phyloP scores from a whole-genome alignment of 768 basidiomycete species.

The Calocybe indica region DNA sequence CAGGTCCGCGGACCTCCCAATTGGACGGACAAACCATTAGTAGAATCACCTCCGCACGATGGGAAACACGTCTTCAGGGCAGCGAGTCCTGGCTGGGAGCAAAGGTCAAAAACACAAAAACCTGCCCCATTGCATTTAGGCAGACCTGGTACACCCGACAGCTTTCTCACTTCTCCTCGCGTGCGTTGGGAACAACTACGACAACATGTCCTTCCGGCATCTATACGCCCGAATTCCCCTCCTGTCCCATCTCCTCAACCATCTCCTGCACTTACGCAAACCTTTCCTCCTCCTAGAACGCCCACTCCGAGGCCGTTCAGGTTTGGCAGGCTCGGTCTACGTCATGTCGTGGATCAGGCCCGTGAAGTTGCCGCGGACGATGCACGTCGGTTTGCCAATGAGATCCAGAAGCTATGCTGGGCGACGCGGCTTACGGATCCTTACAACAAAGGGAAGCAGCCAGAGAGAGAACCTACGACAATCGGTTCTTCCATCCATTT shows the following conservation, averaged over 20 bases:
- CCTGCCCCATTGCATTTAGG: background rate
- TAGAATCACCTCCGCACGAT: constrained; percentile 1
- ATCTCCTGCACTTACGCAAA: constrained; percentile 17
- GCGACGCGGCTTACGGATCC: constrained; percentile 36
- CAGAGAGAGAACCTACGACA: constrained; percentile 11
- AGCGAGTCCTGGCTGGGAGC: constrained; percentile 7
- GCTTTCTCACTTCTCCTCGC: constrained; percentile 27
- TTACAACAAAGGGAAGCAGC: background rate
- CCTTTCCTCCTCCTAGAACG: constrained; percentile 16
- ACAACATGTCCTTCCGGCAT: constrained; percentile 42
- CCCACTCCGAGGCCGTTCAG: constrained; percentile 46
- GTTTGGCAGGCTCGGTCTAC: constrained; percentile 47
- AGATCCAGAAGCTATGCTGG: constrained; percentile 52
- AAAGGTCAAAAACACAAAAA: constrained; percentile 3
- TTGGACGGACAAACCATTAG: constrained; percentile 9
- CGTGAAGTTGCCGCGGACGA: constrained; percentile 46
- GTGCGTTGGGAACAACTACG: constrained; percentile 49
- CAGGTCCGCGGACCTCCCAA: background rate
- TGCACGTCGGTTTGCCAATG: constrained; percentile 43
- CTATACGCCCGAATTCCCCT: constrained; percentile 19
- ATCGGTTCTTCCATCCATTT: constrained; percentile 32
- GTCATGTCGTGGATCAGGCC: constrained; percentile 61
- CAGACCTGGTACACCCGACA: background rate
- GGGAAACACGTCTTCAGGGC: background rate
- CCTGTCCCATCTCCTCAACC: constrained; percentile 18